Evolutionary conservation across 2,329 filamentous ascomycete genomes (phyloP).

Genomic region (Fusarium clavum): DNA sequence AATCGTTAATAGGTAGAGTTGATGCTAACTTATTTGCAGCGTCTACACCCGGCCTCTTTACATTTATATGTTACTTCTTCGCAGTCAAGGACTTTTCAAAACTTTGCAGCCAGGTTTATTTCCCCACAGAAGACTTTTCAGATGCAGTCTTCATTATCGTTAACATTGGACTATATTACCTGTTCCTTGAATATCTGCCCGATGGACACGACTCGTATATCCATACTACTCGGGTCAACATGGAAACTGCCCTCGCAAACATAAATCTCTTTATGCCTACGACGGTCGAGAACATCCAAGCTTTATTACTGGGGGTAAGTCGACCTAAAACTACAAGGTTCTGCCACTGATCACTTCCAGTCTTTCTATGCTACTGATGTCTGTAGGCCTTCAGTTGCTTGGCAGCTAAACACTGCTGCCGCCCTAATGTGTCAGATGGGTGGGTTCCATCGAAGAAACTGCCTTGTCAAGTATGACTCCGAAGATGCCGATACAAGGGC

Average conservation of each 20-base stretch:
- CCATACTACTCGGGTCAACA: constrained; percentile 58
- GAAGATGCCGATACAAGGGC: constrained; percentile 53
- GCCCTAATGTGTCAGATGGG: constrained; percentile 70
- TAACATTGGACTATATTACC: constrained; percentile 61
- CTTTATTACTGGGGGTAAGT: constrained; percentile 68
- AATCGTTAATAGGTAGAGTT: not conserved
- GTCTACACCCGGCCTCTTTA: constrained; percentile 60
- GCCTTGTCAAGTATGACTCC: constrained; percentile 46
- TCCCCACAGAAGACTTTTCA: constrained; percentile 62
- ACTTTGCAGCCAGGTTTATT: constrained; percentile 63
- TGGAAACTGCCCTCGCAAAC: constrained; percentile 63
- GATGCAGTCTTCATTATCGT: constrained; percentile 64
- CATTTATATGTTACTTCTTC: constrained; percentile 62
- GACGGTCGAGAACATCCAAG: constrained; percentile 66
- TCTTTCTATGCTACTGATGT: constrained; percentile 70
- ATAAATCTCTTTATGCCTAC: constrained; percentile 68
- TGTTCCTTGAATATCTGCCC: constrained; percentile 60
- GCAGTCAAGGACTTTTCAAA: constrained; percentile 62
- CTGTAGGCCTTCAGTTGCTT: constrained; percentile 71
- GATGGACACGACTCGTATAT: constrained; percentile 44
- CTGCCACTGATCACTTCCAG: constrained; percentile 49
- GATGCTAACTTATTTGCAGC: constrained; percentile 7
- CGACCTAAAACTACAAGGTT: fast-evolving
- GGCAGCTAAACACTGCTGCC: constrained; percentile 71
- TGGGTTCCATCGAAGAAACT: constrained; percentile 65